A percentile compares a stretch with the other conserved stretches of the same genome.
phyloP scores from a whole-genome alignment of 371 early-diverging fungal genomes.

The Mortierella sp. region DNA sequence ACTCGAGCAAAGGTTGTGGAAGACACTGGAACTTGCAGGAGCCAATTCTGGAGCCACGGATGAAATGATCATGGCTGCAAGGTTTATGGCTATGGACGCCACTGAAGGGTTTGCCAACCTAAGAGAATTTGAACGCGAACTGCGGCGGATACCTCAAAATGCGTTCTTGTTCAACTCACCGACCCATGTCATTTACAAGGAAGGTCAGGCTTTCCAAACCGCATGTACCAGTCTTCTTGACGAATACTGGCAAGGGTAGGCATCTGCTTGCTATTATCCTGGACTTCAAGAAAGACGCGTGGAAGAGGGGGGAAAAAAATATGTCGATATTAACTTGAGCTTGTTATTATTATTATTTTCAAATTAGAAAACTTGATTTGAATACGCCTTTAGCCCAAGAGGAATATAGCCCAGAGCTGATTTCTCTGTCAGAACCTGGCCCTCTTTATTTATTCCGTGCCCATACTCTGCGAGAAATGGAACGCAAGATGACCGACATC shows the following conservation, averaged over 20 bases:
- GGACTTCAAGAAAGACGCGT: not conserved
- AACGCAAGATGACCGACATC: slow-evolving; percentile 47
- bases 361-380: slow-evolving; percentile 13
- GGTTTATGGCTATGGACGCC: slow-evolving; percentile 8
- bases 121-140: slow-evolving; percentile 69
- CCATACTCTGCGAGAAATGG: slow-evolving; percentile 50
- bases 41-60: slow-evolving; percentile 7
- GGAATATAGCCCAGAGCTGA: slow-evolving; percentile 43
- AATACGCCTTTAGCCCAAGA: slow-evolving; percentile 40
- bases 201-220: slow-evolving; percentile 44
- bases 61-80: slow-evolving; percentile 4
- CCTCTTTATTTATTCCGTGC: slow-evolving; percentile 52
- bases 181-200: slow-evolving; percentile 54
- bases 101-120: slow-evolving; percentile 59
- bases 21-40: slow-evolving; percentile 24
- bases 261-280: not conserved
- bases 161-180: slow-evolving; percentile 51
- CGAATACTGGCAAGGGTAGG: slow-evolving; percentile 45
- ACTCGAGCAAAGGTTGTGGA: slow-evolving; percentile 68
- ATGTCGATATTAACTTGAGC: not conserved
- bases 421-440: slow-evolving; percentile 46
- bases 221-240: slow-evolving; percentile 17
- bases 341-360: not conserved
- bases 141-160: slow-evolving; percentile 70
- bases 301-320: not conserved